Evolutionary conservation across 768 basidiomycete genomes (phyloP).

Genomic region (Exidia glandulosa): DNA sequence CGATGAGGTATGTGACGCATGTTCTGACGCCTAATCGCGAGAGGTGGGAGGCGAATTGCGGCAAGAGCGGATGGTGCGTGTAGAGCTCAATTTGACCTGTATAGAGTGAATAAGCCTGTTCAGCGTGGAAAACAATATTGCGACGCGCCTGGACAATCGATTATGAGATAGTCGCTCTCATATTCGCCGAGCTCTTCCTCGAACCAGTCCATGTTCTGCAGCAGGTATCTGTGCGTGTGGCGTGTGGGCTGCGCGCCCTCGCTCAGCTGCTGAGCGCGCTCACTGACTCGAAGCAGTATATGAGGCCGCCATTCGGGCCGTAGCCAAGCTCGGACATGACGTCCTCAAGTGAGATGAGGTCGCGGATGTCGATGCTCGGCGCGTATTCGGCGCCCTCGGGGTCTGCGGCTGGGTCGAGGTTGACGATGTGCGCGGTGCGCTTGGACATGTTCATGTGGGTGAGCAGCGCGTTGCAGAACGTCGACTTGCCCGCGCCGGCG

Average conservation of each 20-base stretch:
- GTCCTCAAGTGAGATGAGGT: conserved; percentile 85
- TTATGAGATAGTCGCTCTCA: conserved; percentile 90
- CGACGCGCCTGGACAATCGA: conserved; percentile 75
- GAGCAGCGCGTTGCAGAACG: conserved; percentile 79
- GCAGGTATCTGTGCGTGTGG: conserved; percentile 58
- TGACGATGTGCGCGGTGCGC: conserved; percentile 84
- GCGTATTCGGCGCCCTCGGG: conserved; percentile 82
- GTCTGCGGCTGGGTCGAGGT: conserved; percentile 91
- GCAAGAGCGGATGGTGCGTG: conserved; percentile 95
- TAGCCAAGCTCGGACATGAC: conserved; percentile 92
- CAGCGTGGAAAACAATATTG: background rate
- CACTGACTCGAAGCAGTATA: conserved; percentile 98
- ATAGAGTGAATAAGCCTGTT: background rate
- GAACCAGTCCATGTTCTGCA: conserved; percentile 97
- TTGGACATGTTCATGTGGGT: conserved; percentile 79
- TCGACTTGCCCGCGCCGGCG: conserved; percentile 96
- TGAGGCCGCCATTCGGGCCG: conserved; percentile 93
- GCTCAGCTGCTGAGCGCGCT: background rate
- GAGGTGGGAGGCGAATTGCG: conserved; percentile 71
- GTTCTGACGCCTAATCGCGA: conserved; percentile 69
- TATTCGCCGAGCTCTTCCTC: conserved; percentile 91
- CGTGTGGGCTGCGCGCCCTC: background rate
- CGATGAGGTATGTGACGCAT: conserved; percentile 87
- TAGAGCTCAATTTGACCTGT: conserved; percentile 96
- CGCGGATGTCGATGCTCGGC: conserved; percentile 87